Evolutionary conservation across 495 filamentous ascomycete genomes (phyloP).

Genomic region (Podospora didyma): DNA sequence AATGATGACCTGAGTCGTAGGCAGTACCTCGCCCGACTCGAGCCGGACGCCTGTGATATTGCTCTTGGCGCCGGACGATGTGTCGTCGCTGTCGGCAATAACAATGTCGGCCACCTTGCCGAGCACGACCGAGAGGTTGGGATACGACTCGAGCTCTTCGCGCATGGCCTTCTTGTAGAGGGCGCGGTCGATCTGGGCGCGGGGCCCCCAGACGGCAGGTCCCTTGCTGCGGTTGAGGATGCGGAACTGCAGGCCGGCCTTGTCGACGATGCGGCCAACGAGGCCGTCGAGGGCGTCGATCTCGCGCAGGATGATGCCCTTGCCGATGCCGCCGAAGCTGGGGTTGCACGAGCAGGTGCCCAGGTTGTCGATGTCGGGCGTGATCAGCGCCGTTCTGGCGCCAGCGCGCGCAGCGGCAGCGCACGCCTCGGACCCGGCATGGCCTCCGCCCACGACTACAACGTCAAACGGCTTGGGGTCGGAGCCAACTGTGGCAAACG

Average conservation of each 20-base stretch:
- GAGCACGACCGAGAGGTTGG: constrained; percentile 72
- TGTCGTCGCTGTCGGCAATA: constrained; percentile 49
- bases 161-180: constrained; percentile 91
- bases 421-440: constrained; percentile 91
- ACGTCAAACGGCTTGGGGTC: constrained; percentile 73
- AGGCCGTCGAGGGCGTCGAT: constrained; percentile 94
- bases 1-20: constrained; percentile 79
- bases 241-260: constrained; percentile 87
- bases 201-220: constrained; percentile 92
- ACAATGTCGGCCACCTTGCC: constrained; percentile 93
- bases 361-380: constrained; percentile 80
- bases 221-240: constrained; percentile 86
- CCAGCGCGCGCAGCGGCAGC: constrained; percentile 89
- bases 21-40: constrained; percentile 83
- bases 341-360: constrained; percentile 98
- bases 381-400: constrained; percentile 85
- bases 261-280: constrained; percentile 84
- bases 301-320: constrained; percentile 93
- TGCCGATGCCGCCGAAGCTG: constrained; percentile 96
- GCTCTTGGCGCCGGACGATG: constrained; percentile 52
- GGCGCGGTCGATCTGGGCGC: constrained; percentile 91
- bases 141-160: constrained; percentile 73
- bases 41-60: constrained; percentile 83
- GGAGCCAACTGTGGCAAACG: constrained; percentile 36
- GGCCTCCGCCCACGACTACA: constrained; percentile 90